Evolutionary conservation across 2,329 filamentous ascomycete genomes (phyloP).

Genomic region (Ophioceras dolichostomum): DNA sequence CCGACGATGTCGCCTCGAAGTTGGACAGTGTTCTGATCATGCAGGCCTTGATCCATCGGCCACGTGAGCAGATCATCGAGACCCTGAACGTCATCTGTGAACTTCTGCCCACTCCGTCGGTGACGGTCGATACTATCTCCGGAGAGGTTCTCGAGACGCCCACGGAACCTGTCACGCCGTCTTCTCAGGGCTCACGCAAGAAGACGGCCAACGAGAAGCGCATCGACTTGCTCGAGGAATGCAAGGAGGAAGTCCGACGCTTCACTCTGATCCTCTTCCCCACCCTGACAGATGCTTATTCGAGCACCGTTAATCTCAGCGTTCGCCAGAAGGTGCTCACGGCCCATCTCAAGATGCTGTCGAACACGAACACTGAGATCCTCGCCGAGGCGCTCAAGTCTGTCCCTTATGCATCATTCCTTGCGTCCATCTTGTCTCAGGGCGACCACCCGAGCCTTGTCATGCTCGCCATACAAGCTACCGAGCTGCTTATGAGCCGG

Average conservation of each 20-base stretch:
- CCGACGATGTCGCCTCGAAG: constrained; percentile 67
- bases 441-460: constrained; percentile 85
- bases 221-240: constrained; percentile 68
- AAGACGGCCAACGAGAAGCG: constrained; percentile 60
- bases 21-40: constrained; percentile 96
- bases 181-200: constrained; percentile 7
- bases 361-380: constrained; percentile 77
- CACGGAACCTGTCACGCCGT: constrained; percentile 1
- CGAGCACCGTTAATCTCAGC: constrained; percentile 89
- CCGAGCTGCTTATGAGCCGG: constrained; percentile 74
- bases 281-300: constrained; percentile 91
- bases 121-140: constrained; percentile 29
- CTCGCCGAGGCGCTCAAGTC: constrained; percentile 74
- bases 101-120: constrained; percentile 65
- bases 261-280: constrained; percentile 91
- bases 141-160: constrained; percentile 30
- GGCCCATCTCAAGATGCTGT: constrained; percentile 97
- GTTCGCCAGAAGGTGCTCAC: constrained; percentile 91
- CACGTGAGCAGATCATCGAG: constrained; percentile 91
- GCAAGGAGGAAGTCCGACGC: constrained; percentile 74
- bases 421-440: constrained; percentile 90
- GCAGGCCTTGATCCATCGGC: constrained; percentile 93
- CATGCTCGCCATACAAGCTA: constrained; percentile 75
- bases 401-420: constrained; percentile 89
- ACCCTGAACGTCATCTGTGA: constrained; percentile 97